Percentiles rank a stretch among this genome's conserved stretches.
phyloP scores from a whole-genome alignment of 179 eudicot genomes.

The Nepenthes alata region DNA sequence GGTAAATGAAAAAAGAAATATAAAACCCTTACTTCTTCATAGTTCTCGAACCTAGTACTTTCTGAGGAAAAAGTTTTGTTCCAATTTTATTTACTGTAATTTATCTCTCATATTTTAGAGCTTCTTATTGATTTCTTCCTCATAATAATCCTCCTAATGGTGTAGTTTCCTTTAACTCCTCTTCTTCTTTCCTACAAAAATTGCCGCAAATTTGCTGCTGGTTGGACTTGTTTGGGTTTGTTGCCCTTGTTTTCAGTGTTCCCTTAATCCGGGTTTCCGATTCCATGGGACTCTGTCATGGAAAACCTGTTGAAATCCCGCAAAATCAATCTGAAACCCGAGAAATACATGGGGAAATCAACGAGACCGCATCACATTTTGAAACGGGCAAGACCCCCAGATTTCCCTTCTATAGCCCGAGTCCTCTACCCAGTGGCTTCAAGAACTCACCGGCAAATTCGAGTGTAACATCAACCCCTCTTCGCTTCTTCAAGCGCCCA shows the following conservation, averaged over 20 bases:
- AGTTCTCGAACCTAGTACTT: too few relatives aligned
- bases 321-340: constrained; percentile 34
- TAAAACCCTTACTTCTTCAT: too few relatives aligned
- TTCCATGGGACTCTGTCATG: constrained; percentile 94
- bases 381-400: constrained; percentile 41
- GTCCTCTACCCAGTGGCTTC: constrained; percentile 68
- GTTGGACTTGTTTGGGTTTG: neutral
- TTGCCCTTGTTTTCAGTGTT: constrained; percentile 7
- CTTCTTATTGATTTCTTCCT: neutral
- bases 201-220: constrained; percentile 4
- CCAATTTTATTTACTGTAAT: neutral
- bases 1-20: too few relatives aligned
- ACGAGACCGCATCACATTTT: constrained; percentile 23
- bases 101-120: neutral
- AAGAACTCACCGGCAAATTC: constrained; percentile 83
- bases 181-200: neutral
- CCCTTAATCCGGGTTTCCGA: constrained; percentile 20
- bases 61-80: too few relatives aligned
- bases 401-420: constrained; percentile 83
- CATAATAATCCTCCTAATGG: neutral
- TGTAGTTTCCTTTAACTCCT: neutral
- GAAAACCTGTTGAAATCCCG: constrained; percentile 59
- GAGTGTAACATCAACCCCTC: constrained; percentile 70
- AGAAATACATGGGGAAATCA: constrained; percentile 16
- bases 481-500: constrained; percentile 63